These are phyloP conservation scores for Camelina laxa DNA, from an alignment of 345 rosid species.

Conservation along the genomic window DNA sequence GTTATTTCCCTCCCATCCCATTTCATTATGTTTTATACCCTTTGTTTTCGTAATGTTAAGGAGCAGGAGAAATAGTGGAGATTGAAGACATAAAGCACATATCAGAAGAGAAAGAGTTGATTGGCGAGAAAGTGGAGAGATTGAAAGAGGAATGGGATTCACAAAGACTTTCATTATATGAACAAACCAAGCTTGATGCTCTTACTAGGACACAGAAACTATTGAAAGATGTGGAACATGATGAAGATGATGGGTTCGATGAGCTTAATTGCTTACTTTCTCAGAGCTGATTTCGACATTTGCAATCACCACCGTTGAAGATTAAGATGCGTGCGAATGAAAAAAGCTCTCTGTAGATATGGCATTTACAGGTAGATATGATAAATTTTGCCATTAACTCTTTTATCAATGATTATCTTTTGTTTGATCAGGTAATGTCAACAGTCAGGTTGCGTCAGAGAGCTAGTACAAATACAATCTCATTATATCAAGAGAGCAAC, in stretches of 20 bases:
- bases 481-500: slow-evolving; percentile 2
- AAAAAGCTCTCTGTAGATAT: not conserved
- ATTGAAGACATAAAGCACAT: slow-evolving; percentile 65
- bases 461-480: slow-evolving; percentile 6
- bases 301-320: slow-evolving; percentile 15
- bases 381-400: not conserved
- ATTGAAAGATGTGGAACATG: slow-evolving; percentile 13
- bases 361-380: not conserved
- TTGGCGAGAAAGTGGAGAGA: slow-evolving; percentile 55
- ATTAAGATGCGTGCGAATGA: not conserved
- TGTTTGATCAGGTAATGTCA: slow-evolving; percentile 3
- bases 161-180: slow-evolving; percentile 53
- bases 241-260: slow-evolving; percentile 44
- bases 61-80: slow-evolving; percentile 54
- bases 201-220: slow-evolving; percentile 9
- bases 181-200: slow-evolving; percentile 52
- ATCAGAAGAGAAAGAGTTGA: slow-evolving; percentile 49
- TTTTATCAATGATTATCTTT: slow-evolving; percentile 16
- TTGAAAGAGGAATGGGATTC: slow-evolving; percentile 60
- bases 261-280: slow-evolving; percentile 53
- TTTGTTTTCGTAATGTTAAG: slow-evolving; percentile 48
- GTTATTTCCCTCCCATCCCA: slow-evolving; percentile 15
- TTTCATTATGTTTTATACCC: not conserved
- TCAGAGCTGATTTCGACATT: slow-evolving; percentile 16
- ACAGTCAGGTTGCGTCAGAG: not conserved